These are phyloP conservation scores for Flagelloscypha sp. DNA, from an alignment of 768 basidiomycete genomes.

Conservation along the genomic window DNA sequence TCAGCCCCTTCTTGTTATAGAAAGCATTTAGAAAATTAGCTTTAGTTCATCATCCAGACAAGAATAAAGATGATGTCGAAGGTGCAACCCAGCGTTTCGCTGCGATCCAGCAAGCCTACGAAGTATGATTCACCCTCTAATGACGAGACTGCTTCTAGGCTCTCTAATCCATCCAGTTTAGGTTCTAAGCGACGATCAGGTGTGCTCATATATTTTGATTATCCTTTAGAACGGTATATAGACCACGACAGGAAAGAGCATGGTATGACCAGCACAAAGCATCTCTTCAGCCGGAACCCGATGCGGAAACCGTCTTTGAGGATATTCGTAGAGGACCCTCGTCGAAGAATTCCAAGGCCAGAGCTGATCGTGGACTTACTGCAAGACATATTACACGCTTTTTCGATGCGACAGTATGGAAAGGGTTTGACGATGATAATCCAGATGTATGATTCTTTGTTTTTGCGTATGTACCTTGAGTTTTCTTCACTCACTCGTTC, in stretches of 20 bases:
- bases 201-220: constrained; percentile 30
- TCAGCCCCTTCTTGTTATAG: constrained; percentile 27
- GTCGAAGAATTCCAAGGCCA: constrained; percentile 34
- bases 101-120: constrained; percentile 88
- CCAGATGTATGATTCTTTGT: constrained; percentile 30
- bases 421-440: constrained; percentile 48
- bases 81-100: constrained; percentile 85
- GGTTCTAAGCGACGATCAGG: constrained; percentile 94
- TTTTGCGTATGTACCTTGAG: constrained; percentile 2
- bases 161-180: constrained; percentile 18
- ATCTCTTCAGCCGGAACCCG: constrained; percentile 71
- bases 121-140: constrained; percentile 42
- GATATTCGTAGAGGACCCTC: constrained; percentile 71
- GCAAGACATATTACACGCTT: constrained; percentile 77
- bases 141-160: neutral
- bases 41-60: constrained; percentile 80
- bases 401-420: constrained; percentile 67
- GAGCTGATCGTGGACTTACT: constrained; percentile 68
- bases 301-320: constrained; percentile 78
- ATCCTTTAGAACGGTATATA: no score
- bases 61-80: constrained; percentile 77
- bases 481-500: constrained; percentile 2
- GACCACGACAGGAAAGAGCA: constrained; percentile 97
- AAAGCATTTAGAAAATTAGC: constrained; percentile 80
- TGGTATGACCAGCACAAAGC: constrained; percentile 96